Base-by-base conservation (phyloP, 2,329 filamentous ascomycete genomes). In the Hyphodiscus sp. region DNA sequence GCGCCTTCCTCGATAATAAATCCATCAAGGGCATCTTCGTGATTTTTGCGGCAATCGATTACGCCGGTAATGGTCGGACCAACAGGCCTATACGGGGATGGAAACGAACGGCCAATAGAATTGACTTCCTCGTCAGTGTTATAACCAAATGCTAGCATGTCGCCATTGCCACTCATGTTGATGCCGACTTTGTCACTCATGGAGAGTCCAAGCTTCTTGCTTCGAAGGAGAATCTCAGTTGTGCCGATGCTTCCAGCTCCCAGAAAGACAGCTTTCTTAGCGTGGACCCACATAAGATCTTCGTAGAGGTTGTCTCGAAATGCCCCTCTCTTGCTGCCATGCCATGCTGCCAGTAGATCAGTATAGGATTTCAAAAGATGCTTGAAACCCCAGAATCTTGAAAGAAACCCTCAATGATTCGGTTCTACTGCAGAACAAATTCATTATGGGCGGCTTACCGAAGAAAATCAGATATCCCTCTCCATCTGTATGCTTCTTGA, bases 221-320 rank as follows among this genome's bases (percentile, higher is more conserved):
- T 84, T 45, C 82, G 71, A 6, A 86, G 73, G 30, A 86, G 68
- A 46, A 85, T 86, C 65, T 87, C 83, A 0, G 83, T 86, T 0
- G 82, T 84, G 1, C 82, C 83, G 15, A 87, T 72, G 26, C 80
- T 71, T 1, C 83, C 84, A 1, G 84, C 84, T 4, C 83, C 84
- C 11, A 87, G 74, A 63, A 87, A 86, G 7, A 85, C 81, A 20
- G 81, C 78, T 59, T 83, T 76, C 64, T 76, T 80, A 1, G 83
- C 83, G 55, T 83, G 76, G 50, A 87, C 82, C 82, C 82, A 86
- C 77, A 85, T 81, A 1, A 86, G 71, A 54, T 84, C 79, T 20
- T 75, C 76, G 47, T 80, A 74, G 18, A 85, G 70, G 55, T 79
- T 74, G 6, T 74, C 71, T 61, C 71, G 71, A 67, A 82, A 85